Percentiles rank a stretch among this genome's conserved stretches.
These are phyloP conservation scores for Alternaria triticina DNA, from an alignment of 2,329 filamentous ascomycete genomes.

Conservation along the genomic window DNA sequence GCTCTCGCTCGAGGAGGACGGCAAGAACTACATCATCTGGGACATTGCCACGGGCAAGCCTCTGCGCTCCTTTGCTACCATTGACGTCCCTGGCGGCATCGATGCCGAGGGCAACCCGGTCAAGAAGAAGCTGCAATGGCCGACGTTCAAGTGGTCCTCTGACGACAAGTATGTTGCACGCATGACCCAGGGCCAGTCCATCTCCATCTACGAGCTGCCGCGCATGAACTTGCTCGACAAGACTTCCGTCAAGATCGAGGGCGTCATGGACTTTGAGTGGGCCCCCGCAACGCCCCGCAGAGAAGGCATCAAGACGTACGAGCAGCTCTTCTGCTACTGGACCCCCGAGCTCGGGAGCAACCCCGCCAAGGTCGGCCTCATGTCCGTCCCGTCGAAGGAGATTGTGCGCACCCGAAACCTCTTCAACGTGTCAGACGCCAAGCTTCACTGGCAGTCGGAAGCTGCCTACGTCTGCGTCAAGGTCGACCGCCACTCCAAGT, in stretches of 20 bases:
- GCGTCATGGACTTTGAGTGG: slow-evolving; percentile 98
- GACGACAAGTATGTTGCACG: slow-evolving; percentile 97
- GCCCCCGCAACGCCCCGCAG: slow-evolving; percentile 81
- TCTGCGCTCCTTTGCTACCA: slow-evolving; percentile 89
- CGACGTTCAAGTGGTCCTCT: slow-evolving; percentile 98
- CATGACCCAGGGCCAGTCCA: slow-evolving; percentile 84
- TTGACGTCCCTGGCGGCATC: slow-evolving; percentile 73
- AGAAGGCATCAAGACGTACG: slow-evolving; percentile 86
- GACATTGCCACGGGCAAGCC: slow-evolving; percentile 89
- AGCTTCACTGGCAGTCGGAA: slow-evolving; percentile 98
- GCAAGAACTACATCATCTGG: slow-evolving; percentile 99
- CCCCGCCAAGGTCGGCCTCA: slow-evolving; percentile 93
- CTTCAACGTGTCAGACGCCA: slow-evolving; percentile 97
- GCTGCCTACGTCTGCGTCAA: slow-evolving; percentile 95
- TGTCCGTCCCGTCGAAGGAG: slow-evolving; percentile 95
- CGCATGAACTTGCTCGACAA: slow-evolving; percentile 91
- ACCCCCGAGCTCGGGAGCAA: slow-evolving; percentile 98
- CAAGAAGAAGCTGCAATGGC: slow-evolving; percentile 97
- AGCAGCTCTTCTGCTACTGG: slow-evolving; percentile 98
- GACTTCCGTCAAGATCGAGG: slow-evolving; percentile 93
- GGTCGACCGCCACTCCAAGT: slow-evolving; percentile 98
- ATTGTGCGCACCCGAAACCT: slow-evolving; percentile 93
- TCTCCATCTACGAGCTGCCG: slow-evolving; percentile 89
- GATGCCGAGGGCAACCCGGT: slow-evolving; percentile 69
- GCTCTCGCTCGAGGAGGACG: slow-evolving; percentile 80